These are phyloP conservation scores for Taxawa tesnikishii DNA, from an alignment of 2,329 filamentous ascomycete species.

Conservation along the genomic window DNA sequence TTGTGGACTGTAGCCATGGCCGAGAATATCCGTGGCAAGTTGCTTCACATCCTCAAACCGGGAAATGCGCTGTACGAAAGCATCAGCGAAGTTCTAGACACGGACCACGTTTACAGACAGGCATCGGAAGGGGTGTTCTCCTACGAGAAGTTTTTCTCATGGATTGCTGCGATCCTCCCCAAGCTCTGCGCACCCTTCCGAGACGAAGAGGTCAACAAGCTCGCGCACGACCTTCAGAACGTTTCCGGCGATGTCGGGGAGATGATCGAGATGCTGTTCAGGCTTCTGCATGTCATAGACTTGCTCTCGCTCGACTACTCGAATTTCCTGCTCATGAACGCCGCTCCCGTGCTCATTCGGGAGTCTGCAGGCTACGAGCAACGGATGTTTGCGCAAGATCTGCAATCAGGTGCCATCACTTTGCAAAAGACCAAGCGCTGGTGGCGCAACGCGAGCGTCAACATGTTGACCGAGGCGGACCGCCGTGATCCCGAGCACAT, in stretches of 20 bases:
- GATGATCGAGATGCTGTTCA: conserved; percentile 65
- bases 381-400: conserved; percentile 55
- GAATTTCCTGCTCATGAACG: conserved; percentile 65
- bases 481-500: conserved; percentile 58
- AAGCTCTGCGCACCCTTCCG: conserved; percentile 71
- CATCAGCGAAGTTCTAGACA: conserved; percentile 64
- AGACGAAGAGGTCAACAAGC: conserved; percentile 60
- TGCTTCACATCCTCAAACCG: conserved; percentile 58
- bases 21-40: conserved; percentile 56
- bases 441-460: conserved; percentile 53
- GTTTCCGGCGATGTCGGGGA: conserved; percentile 10
- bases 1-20: conserved; percentile 59
- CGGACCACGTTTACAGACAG: conserved; percentile 56
- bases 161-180: conserved; percentile 63
- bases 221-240: conserved; percentile 49
- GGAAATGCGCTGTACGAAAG: conserved; percentile 63
- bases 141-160: conserved; percentile 67
- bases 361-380: conserved; percentile 63
- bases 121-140: conserved; percentile 63
- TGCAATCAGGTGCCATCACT: conserved; percentile 43
- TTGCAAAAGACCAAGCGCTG: conserved; percentile 50
- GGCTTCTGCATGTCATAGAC: conserved; percentile 63
- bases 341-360: conserved; percentile 58
- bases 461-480: conserved; percentile 52
- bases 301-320: conserved; percentile 69